phyloP scores from a whole-genome alignment of 2,329 filamentous ascomycete genomes.

The Gaeumannomyces tritici region DNA sequence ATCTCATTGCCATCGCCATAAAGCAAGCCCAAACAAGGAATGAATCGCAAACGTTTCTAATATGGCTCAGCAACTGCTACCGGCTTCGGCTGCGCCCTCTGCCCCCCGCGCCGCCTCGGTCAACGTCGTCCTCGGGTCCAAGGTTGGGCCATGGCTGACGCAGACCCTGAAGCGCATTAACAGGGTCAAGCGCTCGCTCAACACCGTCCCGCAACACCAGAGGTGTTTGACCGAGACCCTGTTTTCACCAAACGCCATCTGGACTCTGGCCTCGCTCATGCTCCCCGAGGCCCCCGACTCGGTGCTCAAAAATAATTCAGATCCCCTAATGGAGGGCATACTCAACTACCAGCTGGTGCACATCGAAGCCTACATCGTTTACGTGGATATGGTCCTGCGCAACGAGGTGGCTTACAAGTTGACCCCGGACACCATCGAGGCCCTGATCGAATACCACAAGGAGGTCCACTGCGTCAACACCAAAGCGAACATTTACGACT shows the following conservation, averaged over 20 bases:
- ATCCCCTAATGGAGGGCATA: conserved; percentile 75
- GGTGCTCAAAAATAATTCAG: conserved; percentile 71
- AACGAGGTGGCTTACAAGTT: conserved; percentile 98
- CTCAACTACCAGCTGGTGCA: conserved; percentile 92
- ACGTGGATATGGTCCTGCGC: conserved; percentile 96
- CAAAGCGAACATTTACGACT: conserved; percentile 81
- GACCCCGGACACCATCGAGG: conserved; percentile 86
- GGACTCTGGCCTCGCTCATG: conserved; percentile 90
- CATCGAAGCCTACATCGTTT: conserved; percentile 94
- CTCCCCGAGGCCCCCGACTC: conserved; percentile 80
- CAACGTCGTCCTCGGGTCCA: conserved; percentile 86
- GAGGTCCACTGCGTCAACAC: conserved; percentile 88
- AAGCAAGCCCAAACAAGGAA: too few species aligned
- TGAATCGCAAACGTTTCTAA: too few species aligned
- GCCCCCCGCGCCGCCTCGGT: conserved; percentile 82
- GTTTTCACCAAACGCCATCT: conserved; percentile 83
- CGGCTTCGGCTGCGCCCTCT: conserved; percentile 92
- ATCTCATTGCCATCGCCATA: too few species aligned
- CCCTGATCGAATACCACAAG: conserved; percentile 91
- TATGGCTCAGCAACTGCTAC: conserved; percentile 93
- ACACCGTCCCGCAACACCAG: conserved; percentile 92
- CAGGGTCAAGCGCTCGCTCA: conserved; percentile 90
- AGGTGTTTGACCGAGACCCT: conserved; percentile 91
- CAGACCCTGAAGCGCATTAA: conserved; percentile 96
- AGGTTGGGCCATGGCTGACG: conserved; percentile 93